Conservation (phyloP, 2,329 filamentous ascomycete species). For the Talaromyces sp. region DNA sequence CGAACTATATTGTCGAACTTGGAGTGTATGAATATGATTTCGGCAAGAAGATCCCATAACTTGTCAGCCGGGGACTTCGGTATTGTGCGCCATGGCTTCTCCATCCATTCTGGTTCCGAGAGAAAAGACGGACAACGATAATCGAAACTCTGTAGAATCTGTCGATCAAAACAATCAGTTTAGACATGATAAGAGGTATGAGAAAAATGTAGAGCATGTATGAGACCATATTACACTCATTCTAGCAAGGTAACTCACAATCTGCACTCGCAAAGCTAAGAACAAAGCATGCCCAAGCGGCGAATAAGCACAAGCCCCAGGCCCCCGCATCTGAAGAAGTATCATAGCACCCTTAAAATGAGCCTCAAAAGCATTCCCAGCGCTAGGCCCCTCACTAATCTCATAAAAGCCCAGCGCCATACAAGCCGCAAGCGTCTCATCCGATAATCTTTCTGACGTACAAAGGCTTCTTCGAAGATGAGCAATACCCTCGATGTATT, state of each 20-base stretch:
- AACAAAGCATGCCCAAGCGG: constrained; percentile 1
- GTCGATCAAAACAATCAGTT: background rate
- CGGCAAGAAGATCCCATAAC: background rate
- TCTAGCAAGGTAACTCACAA: background rate
- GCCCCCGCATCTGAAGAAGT: background rate
- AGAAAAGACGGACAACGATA: background rate
- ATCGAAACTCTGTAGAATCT: background rate
- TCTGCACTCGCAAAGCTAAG: background rate
- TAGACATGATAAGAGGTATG: too few species aligned
- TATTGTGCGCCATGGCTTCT: background rate
- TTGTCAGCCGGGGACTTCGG: background rate
- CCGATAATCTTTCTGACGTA: background rate
- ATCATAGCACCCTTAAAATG: background rate
- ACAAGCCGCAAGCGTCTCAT: constrained; percentile 1
- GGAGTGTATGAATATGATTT: background rate
- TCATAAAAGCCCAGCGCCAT: constrained; percentile 2
- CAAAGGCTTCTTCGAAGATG: background rate
- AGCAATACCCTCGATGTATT: background rate
- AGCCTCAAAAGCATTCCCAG: background rate
- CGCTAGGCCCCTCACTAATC: background rate
- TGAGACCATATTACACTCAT: too few species aligned
- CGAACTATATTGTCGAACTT: background rate
- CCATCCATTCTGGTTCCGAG: background rate
- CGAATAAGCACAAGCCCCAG: background rate
- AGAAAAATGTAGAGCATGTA: too few species aligned